Evolutionary conservation across 2,329 filamentous ascomycete species (phyloP).

Genomic region (Cordyceps sp.): DNA sequence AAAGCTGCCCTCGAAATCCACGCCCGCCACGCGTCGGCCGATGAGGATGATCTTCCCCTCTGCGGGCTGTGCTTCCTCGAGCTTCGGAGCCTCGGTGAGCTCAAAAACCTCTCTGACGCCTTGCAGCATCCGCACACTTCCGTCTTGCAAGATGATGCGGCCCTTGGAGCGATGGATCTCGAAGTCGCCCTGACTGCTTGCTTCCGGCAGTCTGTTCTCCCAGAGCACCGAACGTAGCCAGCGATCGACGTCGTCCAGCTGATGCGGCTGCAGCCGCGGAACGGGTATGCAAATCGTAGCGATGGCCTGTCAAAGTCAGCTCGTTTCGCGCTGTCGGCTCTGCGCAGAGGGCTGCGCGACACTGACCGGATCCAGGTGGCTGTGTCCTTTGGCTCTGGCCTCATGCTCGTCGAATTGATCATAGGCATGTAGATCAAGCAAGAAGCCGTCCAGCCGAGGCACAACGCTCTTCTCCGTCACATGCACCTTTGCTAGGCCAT

Average conservation of each 20-base stretch:
- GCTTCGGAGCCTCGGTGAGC: slow-evolving; percentile 47
- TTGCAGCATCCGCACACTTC: slow-evolving; percentile 62
- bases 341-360: slow-evolving; percentile 1
- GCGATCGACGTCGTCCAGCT: slow-evolving; percentile 50
- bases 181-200: slow-evolving; percentile 26
- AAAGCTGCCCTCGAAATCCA: slow-evolving; percentile 33
- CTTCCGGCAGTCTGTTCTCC: slow-evolving; percentile 49
- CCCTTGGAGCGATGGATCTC: slow-evolving; percentile 87
- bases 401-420: slow-evolving; percentile 63
- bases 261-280: slow-evolving; percentile 35
- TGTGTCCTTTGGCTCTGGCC: slow-evolving; percentile 62
- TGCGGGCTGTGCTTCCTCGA: slow-evolving; percentile 10
- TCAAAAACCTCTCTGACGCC: slow-evolving; percentile 91
- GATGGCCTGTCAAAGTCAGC: slow-evolving; percentile 44
- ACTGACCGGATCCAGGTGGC: slow-evolving; percentile 72
- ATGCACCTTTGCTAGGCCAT: slow-evolving; percentile 72
- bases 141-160: slow-evolving; percentile 47
- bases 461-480: slow-evolving; percentile 67
- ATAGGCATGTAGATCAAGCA: slow-evolving; percentile 87
- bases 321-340: neutral
- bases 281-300: slow-evolving; percentile 63
- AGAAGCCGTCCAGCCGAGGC: slow-evolving; percentile 65
- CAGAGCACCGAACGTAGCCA: slow-evolving; percentile 78
- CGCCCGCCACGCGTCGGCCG: slow-evolving; percentile 34
- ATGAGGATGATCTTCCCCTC: slow-evolving; percentile 48